phyloP scores from a whole-genome alignment of 2,329 filamentous ascomycete species.

The Tolypocladium cylindrosporum region DNA sequence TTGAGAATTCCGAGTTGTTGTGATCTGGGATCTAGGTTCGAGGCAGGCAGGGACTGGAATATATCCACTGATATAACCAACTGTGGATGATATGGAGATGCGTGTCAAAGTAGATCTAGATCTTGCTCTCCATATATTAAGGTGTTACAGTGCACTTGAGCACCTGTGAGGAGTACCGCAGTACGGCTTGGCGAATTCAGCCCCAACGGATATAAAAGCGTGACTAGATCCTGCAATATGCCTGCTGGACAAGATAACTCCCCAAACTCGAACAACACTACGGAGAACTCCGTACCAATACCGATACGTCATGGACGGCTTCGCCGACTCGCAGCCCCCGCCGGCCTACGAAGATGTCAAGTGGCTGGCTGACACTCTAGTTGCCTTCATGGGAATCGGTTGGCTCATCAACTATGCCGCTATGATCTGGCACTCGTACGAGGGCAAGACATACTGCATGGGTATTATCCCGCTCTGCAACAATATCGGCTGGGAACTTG shows the following conservation, averaged over 20 bases:
- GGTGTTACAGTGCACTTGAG: not conserved
- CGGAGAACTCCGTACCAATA: not conserved
- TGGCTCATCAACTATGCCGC: conserved; percentile 7
- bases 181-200: not conserved
- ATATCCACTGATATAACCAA: not conserved
- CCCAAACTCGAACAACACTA: not conserved
- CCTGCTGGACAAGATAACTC: not conserved
- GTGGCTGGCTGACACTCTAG: conserved; percentile 7
- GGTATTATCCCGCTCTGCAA: conserved; percentile 8
- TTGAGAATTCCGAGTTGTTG: not conserved
- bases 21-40: not conserved
- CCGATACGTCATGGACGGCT: conserved; percentile 6
- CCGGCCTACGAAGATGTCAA: conserved; percentile 4
- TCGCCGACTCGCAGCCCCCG: conserved; percentile 2
- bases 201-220: not conserved
- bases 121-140: not conserved
- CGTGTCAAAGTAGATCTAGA: not conserved
- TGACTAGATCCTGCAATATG: not conserved
- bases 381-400: conserved; percentile 6
- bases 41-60: not conserved
- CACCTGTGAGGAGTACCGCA: not conserved
- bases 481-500: conserved; percentile 8
- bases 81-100: not conserved
- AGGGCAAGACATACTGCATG: conserved; percentile 7
- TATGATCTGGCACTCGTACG: conserved; percentile 6